Conservation (phyloP, 1,284 basidiomycete species). For the Flammula alnicola region DNA sequence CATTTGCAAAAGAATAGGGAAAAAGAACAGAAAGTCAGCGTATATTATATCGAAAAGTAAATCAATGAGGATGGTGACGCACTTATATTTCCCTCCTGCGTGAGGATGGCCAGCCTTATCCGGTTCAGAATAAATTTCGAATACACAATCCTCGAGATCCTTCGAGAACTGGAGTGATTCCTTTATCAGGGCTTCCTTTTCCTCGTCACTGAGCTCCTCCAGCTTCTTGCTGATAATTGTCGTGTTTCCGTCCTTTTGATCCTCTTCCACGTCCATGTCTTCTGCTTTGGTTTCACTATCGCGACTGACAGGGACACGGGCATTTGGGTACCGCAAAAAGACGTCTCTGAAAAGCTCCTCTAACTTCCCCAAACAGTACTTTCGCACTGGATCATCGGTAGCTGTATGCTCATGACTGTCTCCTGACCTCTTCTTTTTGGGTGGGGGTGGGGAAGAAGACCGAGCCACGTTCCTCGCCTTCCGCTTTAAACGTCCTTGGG, state of each 20-base stretch:
- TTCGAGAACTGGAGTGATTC: constrained; percentile 63
- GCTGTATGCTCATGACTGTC: constrained; percentile 29
- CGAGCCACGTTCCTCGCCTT: constrained; percentile 28
- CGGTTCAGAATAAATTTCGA: constrained; percentile 72
- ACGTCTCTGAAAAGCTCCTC: constrained; percentile 70
- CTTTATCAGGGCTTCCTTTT: constrained; percentile 55
- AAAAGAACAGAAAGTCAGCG: no score
- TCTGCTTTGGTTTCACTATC: constrained; percentile 7
- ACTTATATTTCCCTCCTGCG: constrained; percentile 83
- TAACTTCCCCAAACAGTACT: constrained; percentile 76
- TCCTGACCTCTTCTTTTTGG: constrained; percentile 52
- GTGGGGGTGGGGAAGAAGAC: constrained; percentile 28
- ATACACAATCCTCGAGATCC: constrained; percentile 73
- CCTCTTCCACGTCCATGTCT: constrained; percentile 16
- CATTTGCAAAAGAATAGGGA: constrained; percentile 22
- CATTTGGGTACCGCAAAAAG: constrained; percentile 68
- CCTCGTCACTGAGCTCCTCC: constrained; percentile 60
- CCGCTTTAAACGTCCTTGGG: constrained; percentile 32
- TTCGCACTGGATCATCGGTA: constrained; percentile 71
- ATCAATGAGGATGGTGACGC: constrained; percentile 33
- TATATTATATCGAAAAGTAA: neutral
- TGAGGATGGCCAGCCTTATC: constrained; percentile 73
- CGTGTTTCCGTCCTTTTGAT: constrained; percentile 20
- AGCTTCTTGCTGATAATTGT: constrained; percentile 40
- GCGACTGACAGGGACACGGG: constrained; percentile 26